A percentile compares a stretch with the other conserved stretches of the same genome.
phyloP scores from a whole-genome alignment of 2,329 filamentous ascomycete genomes.

The Cladophialophora exuberans region DNA sequence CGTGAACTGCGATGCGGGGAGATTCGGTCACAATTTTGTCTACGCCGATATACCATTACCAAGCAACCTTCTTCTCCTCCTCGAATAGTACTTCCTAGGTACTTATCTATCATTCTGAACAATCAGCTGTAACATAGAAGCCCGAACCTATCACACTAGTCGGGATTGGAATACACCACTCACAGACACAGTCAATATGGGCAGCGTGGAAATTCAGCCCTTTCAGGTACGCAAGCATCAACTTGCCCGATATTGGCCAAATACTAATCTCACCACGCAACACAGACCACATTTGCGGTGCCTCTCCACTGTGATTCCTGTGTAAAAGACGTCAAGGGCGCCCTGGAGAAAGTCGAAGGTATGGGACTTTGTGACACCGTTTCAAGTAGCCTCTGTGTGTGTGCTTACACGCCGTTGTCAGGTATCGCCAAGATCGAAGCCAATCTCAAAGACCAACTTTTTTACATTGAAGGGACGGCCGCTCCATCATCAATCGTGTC shows the following conservation, averaged over 20 bases:
- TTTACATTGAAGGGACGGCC: conserved; percentile 84
- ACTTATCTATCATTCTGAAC: too few species aligned
- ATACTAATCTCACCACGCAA: background rate
- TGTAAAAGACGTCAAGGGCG: conserved; percentile 80
- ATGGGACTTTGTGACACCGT: conserved; percentile 30
- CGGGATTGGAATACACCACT: too few species aligned
- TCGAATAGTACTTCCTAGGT: too few species aligned
- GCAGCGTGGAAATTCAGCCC: conserved; percentile 43
- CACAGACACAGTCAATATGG: conserved; percentile 24
- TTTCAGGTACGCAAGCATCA: conserved; percentile 45
- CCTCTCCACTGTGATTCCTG: conserved; percentile 90
- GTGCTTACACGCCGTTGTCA: conserved; percentile 36
- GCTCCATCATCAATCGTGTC: conserved; percentile 87
- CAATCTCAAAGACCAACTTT: conserved; percentile 78
- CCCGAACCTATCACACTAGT: too few species aligned
- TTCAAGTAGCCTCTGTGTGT: background rate
- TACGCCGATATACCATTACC: conserved; percentile 8
- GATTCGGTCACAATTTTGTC: too few species aligned
- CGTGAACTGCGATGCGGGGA: too few species aligned
- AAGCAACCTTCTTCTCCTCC: background rate
- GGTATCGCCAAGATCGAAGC: conserved; percentile 83
- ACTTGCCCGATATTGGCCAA: background rate
- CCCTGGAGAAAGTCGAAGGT: conserved; percentile 74
- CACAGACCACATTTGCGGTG: conserved; percentile 88
- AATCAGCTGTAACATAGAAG: too few species aligned